These are phyloP conservation scores for Phytomonas serpens DNA, from an alignment of 208 protist species.

Conservation along the genomic window DNA sequence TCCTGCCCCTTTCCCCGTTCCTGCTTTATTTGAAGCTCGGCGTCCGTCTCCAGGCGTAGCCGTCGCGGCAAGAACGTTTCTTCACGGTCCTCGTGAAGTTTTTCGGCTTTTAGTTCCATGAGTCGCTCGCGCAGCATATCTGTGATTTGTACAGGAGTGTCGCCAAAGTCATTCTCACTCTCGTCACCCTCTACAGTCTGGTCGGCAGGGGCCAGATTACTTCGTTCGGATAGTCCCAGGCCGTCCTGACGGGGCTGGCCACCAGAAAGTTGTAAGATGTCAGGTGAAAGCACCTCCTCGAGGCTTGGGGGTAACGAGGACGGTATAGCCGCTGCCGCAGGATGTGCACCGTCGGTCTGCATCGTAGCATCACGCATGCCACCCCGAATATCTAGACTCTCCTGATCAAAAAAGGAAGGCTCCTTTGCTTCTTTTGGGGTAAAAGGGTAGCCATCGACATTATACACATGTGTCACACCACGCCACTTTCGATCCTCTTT, in stretches of 20 bases:
- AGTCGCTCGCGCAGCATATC: slow-evolving; percentile 85
- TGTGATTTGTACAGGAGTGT: slow-evolving; percentile 79
- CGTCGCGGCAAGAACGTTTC: slow-evolving; percentile 68
- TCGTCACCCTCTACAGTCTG: slow-evolving; percentile 53
- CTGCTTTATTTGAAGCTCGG: slow-evolving; percentile 19
- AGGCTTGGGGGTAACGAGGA: slow-evolving; percentile 4
- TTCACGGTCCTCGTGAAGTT: slow-evolving; percentile 63
- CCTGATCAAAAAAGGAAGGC: slow-evolving; percentile 73
- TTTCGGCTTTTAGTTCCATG: slow-evolving; percentile 80
- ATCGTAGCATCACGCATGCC: slow-evolving; percentile 14
- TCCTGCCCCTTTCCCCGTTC: slow-evolving; percentile 5
- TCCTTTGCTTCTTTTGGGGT: slow-evolving; percentile 7
- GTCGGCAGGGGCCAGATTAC: slow-evolving; percentile 67
- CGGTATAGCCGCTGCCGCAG: background rate
- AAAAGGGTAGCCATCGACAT: slow-evolving; percentile 40
- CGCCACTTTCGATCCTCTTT: slow-evolving; percentile 35
- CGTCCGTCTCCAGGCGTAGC: slow-evolving; percentile 29
- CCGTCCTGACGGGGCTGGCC: slow-evolving; percentile 46
- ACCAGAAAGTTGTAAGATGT: slow-evolving; percentile 66
- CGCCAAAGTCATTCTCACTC: slow-evolving; percentile 42
- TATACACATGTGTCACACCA: slow-evolving; percentile 35
- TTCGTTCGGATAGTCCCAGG: slow-evolving; percentile 29
- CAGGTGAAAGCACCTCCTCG: slow-evolving; percentile 39
- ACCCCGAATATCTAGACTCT: slow-evolving; percentile 61
- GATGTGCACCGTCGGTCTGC: background rate